phyloP scores from a whole-genome alignment of 345 rosid species.

The Hirschfeldia incana region DNA sequence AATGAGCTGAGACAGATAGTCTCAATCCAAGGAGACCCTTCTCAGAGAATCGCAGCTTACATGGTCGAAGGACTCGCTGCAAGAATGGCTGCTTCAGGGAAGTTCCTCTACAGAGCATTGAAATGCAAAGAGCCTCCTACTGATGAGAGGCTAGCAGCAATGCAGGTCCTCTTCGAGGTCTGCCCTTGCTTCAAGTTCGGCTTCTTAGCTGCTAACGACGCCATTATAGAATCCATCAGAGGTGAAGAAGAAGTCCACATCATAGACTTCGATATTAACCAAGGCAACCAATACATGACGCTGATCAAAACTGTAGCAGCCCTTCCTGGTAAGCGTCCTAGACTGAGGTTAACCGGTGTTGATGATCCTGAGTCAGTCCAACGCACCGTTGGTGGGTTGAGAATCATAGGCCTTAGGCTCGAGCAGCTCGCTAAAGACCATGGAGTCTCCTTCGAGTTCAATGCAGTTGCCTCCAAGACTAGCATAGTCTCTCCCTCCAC shows the following conservation, averaged over 20 bases:
- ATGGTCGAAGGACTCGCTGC: slow-evolving; percentile 99
- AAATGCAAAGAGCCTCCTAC: slow-evolving; percentile 99
- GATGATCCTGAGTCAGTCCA: slow-evolving; percentile 98
- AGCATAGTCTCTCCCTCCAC: slow-evolving; percentile 68
- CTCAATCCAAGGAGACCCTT: slow-evolving; percentile 93
- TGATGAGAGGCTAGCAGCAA: slow-evolving; percentile 91
- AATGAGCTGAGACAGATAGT: slow-evolving; percentile 74
- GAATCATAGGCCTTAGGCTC: slow-evolving; percentile 76
- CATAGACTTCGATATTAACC: slow-evolving; percentile 89
- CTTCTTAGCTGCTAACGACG: slow-evolving; percentile 87
- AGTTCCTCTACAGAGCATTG: slow-evolving; percentile 74
- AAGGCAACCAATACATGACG: slow-evolving; percentile 92
- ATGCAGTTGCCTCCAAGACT: slow-evolving; percentile 71
- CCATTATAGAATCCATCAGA: slow-evolving; percentile 71
- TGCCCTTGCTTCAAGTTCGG: slow-evolving; percentile 99
- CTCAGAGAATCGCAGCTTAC: slow-evolving; percentile 93
- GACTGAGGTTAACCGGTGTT: slow-evolving; percentile 79
- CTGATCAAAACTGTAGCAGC: slow-evolving; percentile 69
- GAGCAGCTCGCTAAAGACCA: slow-evolving; percentile 68
- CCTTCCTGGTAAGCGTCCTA: slow-evolving; percentile 50
- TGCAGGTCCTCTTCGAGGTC: slow-evolving; percentile 95
- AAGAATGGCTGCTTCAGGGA: slow-evolving; percentile 89
- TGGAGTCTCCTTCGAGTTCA: slow-evolving; percentile 69
- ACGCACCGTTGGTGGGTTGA: slow-evolving; percentile 73
- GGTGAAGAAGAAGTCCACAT: slow-evolving; percentile 79